Evolutionary conservation across 1,284 basidiomycete species (phyloP).

Genomic region (Peniophora sp.): DNA sequence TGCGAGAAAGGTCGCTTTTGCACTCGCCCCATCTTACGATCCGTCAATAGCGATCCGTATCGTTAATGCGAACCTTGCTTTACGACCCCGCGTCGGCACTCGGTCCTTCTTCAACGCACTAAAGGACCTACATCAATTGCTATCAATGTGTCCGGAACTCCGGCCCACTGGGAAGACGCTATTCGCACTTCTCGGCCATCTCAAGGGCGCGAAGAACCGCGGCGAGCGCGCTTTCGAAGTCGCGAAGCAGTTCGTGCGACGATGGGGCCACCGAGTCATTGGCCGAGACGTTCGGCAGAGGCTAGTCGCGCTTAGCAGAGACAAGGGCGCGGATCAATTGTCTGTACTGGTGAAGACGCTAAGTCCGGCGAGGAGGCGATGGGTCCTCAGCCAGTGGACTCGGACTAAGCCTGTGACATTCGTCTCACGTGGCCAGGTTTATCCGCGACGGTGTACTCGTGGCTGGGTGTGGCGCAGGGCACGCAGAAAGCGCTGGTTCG

Average conservation of each 20-base stretch:
- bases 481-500: no score
- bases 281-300: constrained; percentile 53
- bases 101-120: constrained; percentile 24
- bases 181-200: constrained; percentile 44
- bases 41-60: constrained; percentile 19
- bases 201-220: constrained; percentile 37
- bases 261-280: constrained; percentile 47
- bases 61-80: constrained; percentile 23
- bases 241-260: constrained; percentile 33
- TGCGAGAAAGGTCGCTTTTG: constrained; percentile 19
- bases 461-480: no score
- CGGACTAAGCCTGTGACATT: no score
- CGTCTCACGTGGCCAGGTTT: no score
- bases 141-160: constrained; percentile 38
- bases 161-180: constrained; percentile 56
- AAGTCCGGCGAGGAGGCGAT: constrained; percentile 12
- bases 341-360: constrained; percentile 30
- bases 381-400: neutral
- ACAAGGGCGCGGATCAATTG: constrained; percentile 41
- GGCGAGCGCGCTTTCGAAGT: constrained; percentile 43
- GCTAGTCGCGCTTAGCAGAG: constrained; percentile 49
- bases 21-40: constrained; percentile 18
- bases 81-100: constrained; percentile 10
- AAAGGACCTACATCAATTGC: constrained; percentile 30
- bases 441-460: no score